Base-by-base conservation (phyloP, 148 eudicot species). In the Amaranthus cruentus region DNA sequence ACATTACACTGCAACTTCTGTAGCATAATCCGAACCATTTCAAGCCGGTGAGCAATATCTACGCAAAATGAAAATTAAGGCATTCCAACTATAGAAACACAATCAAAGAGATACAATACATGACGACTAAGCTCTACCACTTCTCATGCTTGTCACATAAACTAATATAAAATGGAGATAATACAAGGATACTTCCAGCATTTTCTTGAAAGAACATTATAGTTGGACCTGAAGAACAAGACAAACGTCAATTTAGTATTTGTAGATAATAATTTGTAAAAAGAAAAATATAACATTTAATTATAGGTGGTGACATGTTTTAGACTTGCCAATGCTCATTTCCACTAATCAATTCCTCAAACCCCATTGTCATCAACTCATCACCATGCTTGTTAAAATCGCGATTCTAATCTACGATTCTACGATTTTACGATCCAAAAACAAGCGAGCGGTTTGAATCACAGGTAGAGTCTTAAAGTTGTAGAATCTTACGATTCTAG, bases 41-140 rank as follows among this genome's bases (percentile, higher is more conserved):
- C 98, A 81, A 94, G 97, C 58, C 97, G 97, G 79, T 94, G 98
- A 62, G 98, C 96, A 84, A 94, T 94, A 84, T 94, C 98, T 94
- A 75, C n/a, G 80, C 55, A 79, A 62, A 70, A 28, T 69, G 67
- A 72, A 64, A 56, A 90, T 94, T 48, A 94, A 88, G 98, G 96
- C 42, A 74, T 81, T 72, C 78, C 38, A 28, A 60, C 66, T 54
- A 62, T 50, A 63, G 3, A 42, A 66, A 54, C 38, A 62, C 58
- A 13, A 55, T 38, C 50, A 66, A 68, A 21, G 53, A 15, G 5
- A 18, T n/a, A 57, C 15, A 28, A 28, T 28, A 28, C 38, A 28
- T 28, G 9, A 47, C 12, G 47, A 44, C 56, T 18, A 21, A 50
- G 15, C 51, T 14, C 58, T 10, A 28, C 14, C 53, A 47, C 62